Evolutionary conservation across 2,329 filamentous ascomycete genomes (phyloP), one percentile per base, ranked within the genome.

Genomic region (Aspergillus versicolor): DNA sequence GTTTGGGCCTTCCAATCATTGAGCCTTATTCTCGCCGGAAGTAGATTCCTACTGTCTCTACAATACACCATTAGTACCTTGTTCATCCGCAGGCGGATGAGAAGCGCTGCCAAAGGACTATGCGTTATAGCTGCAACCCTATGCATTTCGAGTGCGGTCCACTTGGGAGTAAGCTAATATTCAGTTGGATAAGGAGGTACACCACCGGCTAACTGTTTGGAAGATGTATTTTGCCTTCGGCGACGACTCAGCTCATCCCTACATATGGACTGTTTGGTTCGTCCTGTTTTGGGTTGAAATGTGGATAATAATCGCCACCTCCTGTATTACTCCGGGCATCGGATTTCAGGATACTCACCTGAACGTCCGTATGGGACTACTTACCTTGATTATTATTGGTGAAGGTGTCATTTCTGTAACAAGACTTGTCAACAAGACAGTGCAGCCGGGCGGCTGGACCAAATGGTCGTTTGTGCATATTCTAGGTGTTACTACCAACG

Each of bases 311-410:
- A 77, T 88, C 34, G 70, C 70, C 4, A 72, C 86, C 4, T 86
- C 85, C 9, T 81, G 79, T 48, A 70, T 77, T 22, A 87, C 79
- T 68, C 76, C 80, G 3, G 80, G 83, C 49, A 76, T 88, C 43
- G 84, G 82, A 53, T 86, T 88, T 65, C 81, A 84, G 58, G 77
- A 82, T 55, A 88, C 84, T 0, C 84, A 88, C 66, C 69, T 88
- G 54, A 84, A 85, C 65, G 83, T 86, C 64, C 80, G 87, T 9
- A 82, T 88, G 79, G 82, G 81, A 12, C 75, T 88, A 2, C 75
- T 88, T 54, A 88, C 85, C 0, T 76, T 88, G 47, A 87, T 88
- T 59, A 84, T 89, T 55, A 81, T 88, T 57, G 86, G 86, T 13
- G 86, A 88, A 65, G 85, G 85, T 50, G 82, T 86, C 15, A 85